Percentiles rank a stretch among this genome's conserved stretches.
Evolutionary conservation across 2,329 filamentous ascomycete species (phyloP).

Genomic region (Neopestalotiopsis sp.): DNA sequence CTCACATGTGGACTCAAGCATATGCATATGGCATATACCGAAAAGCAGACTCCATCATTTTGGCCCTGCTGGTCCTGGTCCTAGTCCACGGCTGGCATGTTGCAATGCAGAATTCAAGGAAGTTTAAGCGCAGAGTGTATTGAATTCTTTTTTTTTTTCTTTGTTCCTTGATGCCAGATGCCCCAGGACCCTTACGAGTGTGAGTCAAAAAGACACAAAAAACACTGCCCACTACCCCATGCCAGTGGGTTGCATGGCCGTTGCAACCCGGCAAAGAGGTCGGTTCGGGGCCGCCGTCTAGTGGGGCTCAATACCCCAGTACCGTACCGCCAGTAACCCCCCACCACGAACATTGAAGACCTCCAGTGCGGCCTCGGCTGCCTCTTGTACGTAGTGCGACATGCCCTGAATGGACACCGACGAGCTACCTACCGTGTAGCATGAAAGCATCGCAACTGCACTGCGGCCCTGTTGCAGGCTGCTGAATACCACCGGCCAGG

Average conservation of each 20-base stretch:
- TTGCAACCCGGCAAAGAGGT: background rate
- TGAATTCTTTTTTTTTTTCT: background rate
- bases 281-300: conserved; percentile 10
- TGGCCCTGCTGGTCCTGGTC: background rate
- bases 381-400: conserved; percentile 6
- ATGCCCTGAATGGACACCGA: background rate
- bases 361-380: background rate
- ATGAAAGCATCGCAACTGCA: too few relatives aligned
- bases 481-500: background rate
- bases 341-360: background rate
- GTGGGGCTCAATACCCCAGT: background rate
- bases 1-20: background rate
- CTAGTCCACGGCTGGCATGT: background rate
- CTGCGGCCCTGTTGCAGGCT: background rate
- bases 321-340: background rate
- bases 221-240: background rate
- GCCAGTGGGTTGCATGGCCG: background rate
- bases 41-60: background rate
- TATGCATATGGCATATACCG: background rate
- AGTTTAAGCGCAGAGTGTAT: background rate
- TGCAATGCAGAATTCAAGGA: background rate
- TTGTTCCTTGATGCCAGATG: background rate
- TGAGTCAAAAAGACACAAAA: conserved; percentile 2
- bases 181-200: background rate
- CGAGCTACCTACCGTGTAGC: too few relatives aligned